A percentile compares a stretch with the other conserved stretches of the same genome.
Conservation (phyloP, 192 early-diverging fungal genomes). For the Diversispora epigaea region DNA sequence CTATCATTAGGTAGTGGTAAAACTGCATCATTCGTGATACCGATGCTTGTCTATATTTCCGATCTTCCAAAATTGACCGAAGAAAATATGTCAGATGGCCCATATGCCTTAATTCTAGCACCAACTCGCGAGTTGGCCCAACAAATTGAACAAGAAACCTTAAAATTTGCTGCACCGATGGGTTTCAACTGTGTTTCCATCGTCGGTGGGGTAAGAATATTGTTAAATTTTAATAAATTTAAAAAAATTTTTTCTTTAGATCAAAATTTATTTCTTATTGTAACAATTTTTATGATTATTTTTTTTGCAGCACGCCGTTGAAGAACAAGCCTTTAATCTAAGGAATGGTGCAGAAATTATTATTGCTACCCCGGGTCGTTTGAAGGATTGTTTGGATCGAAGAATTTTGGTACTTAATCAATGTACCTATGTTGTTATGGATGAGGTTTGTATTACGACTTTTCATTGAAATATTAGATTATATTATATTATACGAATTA, state of each 20-base stretch:
- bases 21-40: constrained; percentile 94
- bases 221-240: neutral
- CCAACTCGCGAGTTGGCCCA: constrained; percentile 97
- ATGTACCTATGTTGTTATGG: constrained; percentile 98
- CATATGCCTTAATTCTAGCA: constrained; percentile 91
- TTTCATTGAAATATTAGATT: constrained; percentile 1
- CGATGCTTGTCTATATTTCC: constrained; percentile 88
- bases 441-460: constrained; percentile 57
- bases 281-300: neutral
- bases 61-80: constrained; percentile 75
- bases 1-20: constrained; percentile 76
- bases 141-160: constrained; percentile 92
- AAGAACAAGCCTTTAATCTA: constrained; percentile 86
- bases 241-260: neutral
- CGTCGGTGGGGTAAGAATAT: constrained; percentile 62
- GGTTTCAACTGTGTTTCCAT: constrained; percentile 83
- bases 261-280: neutral
- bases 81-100: constrained; percentile 79
- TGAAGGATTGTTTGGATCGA: constrained; percentile 88
- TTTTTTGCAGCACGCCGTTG: constrained; percentile 73
- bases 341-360: constrained; percentile 92
- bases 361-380: constrained; percentile 96
- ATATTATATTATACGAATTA: too few relatives aligned
- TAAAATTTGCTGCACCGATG: constrained; percentile 86
- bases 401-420: constrained; percentile 88